These are phyloP conservation scores for Biancaea sappan DNA, from an alignment of 306 rosid species.

Conservation along the genomic window DNA sequence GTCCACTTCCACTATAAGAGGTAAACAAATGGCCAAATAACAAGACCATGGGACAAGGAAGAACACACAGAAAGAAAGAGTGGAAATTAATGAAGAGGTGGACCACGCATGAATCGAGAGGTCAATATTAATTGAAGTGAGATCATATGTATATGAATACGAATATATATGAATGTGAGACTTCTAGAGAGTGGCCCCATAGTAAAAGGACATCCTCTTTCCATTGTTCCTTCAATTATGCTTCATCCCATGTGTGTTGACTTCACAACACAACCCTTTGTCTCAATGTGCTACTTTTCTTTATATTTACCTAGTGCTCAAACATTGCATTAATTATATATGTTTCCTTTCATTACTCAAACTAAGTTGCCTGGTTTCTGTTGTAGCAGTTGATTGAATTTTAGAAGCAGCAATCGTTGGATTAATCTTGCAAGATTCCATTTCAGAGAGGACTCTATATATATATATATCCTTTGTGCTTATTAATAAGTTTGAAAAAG, in stretches of 20 bases:
- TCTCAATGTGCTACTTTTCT: slow-evolving; percentile 23
- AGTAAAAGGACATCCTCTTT: slow-evolving; percentile 33
- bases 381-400: too few species aligned
- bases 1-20: slow-evolving; percentile 39
- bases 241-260: slow-evolving; percentile 43
- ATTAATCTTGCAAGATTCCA: too few species aligned
- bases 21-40: slow-evolving; percentile 39
- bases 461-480: too few species aligned
- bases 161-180: not conserved
- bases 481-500: too few species aligned
- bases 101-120: slow-evolving; percentile 33
- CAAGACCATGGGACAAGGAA: not conserved
- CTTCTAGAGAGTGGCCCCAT: not conserved
- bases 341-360: too few species aligned
- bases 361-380: too few species aligned
- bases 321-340: too few species aligned
- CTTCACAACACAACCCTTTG: slow-evolving; percentile 23
- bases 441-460: too few species aligned
- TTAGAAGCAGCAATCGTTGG: too few species aligned
- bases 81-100: slow-evolving; percentile 22
- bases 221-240: slow-evolving; percentile 34
- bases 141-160: not conserved
- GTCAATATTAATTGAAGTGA: slow-evolving; percentile 5
- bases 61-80: not conserved
- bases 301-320: too few species aligned